Percentiles rank a stretch among this genome's conserved stretches.
Evolutionary conservation across 2,329 filamentous ascomycete species (phyloP).

Genomic region (Verticillium tricorpus): DNA sequence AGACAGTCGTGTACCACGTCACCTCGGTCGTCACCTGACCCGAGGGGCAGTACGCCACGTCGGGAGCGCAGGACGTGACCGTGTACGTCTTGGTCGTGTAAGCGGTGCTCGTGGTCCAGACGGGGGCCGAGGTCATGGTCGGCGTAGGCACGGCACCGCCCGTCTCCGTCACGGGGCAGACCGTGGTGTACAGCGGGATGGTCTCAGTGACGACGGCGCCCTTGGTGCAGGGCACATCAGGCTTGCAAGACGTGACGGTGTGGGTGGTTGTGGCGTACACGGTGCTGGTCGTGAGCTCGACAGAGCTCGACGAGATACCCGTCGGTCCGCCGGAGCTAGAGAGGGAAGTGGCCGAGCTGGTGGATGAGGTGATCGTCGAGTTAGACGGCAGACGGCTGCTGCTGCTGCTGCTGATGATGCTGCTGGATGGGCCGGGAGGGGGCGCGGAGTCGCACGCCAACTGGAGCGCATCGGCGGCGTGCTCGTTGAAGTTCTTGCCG

Average conservation of each 20-base stretch:
- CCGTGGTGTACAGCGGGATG: slow-evolving; percentile 32
- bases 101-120: slow-evolving; percentile 11
- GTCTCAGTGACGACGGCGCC: slow-evolving; percentile 31
- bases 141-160: background rate
- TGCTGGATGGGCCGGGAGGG: slow-evolving; percentile 13
- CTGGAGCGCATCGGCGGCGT: slow-evolving; percentile 29
- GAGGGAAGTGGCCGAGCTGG: slow-evolving; percentile 4
- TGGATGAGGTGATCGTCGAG: slow-evolving; percentile 10
- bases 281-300: slow-evolving; percentile 9
- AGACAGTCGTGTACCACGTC: slow-evolving; percentile 34
- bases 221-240: slow-evolving; percentile 5
- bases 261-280: slow-evolving; percentile 13
- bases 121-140: background rate
- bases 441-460: slow-evolving; percentile 28
- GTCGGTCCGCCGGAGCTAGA: slow-evolving; percentile 7
- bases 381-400: slow-evolving; percentile 4
- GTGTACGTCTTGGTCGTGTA: slow-evolving; percentile 14
- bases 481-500: slow-evolving; percentile 31
- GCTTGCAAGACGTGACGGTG: slow-evolving; percentile 12
- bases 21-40: slow-evolving; percentile 30
- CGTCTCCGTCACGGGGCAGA: slow-evolving; percentile 22
- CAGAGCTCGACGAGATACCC: background rate
- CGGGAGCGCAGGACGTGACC: slow-evolving; percentile 10
- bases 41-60: slow-evolving; percentile 5
- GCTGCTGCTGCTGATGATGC: background rate